Evolutionary conservation across 345 rosid species (phyloP), one percentile per base, ranked within the genome.

Genomic region (Salix caprea): DNA sequence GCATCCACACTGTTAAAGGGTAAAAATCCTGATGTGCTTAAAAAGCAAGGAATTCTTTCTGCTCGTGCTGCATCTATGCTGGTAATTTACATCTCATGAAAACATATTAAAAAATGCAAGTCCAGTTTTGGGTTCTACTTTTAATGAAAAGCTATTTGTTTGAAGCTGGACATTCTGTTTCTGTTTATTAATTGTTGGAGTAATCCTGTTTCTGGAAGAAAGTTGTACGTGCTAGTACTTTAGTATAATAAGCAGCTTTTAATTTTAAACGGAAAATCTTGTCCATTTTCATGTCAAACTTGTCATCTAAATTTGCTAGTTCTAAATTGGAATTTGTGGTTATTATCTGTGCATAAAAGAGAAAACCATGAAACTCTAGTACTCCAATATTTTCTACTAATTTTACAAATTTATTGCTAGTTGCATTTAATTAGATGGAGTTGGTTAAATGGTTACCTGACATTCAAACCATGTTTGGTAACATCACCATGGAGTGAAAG

Each of bases 11-110:
- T 85, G 30, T 75, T 92, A 72, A 86, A 87, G 82, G 86, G 89
- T 71, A 90, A 85, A 83, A 83, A 81, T 80, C 85, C 84, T 79
- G 94, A 87, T 74, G 76, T 75, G 77, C 83, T 81, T 37, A 91
- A 91, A 86, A 87, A 85, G 85, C 91, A 93, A 75, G 94, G 96
- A 79, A 78, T 89, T 77, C 86, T 93, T 81, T 89, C 98, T 62
- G 86, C 81, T 71, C 97, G 99, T 77, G 94, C 98, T 67, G 96
- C 99, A 46, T 96, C 96, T 40, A 93, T 96, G 98, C 88, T 96
- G 94, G 99, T 96, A 92, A 85, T 78, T 36, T 78, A 39, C 85
- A 67, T 32, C 44, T 21, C 70, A 61, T 68, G 30, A 78, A 61
- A 56, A n/a, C 62, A 56, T 28, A 23, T 9, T n/a, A 9, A 56